Percentiles rank a stretch among this genome's conserved stretches.
Evolutionary conservation across 2,329 filamentous ascomycete species (phyloP).

Genomic region (Paraphoma chrysanthemicola): DNA sequence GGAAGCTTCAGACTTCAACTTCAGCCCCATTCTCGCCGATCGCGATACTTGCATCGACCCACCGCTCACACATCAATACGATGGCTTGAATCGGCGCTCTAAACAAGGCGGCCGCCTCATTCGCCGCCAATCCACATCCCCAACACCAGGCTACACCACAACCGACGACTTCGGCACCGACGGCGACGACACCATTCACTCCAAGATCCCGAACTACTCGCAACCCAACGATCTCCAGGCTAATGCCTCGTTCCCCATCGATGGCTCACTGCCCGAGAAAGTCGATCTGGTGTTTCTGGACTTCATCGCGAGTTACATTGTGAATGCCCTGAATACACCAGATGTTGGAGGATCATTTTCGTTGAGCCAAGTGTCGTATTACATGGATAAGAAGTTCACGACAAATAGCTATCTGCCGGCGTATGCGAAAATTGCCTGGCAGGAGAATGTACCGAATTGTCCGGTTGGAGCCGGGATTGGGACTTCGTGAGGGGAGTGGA

Average conservation of each 20-base stretch:
- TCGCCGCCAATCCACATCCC: conserved; percentile 55
- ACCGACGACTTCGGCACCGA: conserved; percentile 64
- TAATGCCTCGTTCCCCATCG: conserved; percentile 56
- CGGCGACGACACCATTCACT: conserved; percentile 64
- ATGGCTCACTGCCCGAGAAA: conserved; percentile 51
- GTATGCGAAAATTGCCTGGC: conserved; percentile 52
- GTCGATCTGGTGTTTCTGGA: conserved; percentile 64
- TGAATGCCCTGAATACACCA: conserved; percentile 42
- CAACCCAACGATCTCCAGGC: conserved; percentile 61
- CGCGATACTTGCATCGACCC: conserved; percentile 60
- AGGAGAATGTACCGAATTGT: conserved; percentile 49
- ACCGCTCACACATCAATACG: conserved; percentile 38
- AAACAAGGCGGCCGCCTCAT: conserved; percentile 51
- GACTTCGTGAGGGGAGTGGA: background rate
- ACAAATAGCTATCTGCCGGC: conserved; percentile 51
- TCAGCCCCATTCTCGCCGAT: conserved; percentile 46
- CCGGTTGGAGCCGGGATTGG: conserved; percentile 48
- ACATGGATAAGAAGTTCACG: conserved; percentile 50
- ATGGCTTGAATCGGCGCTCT: conserved; percentile 30
- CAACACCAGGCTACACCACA: conserved; percentile 61
- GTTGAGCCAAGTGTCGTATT: conserved; percentile 41
- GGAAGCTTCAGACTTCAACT: conserved; percentile 40
- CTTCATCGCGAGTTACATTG: conserved; percentile 51
- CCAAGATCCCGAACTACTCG: conserved; percentile 54
- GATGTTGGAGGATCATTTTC: conserved; percentile 43